Conservation (phyloP, 495 filamentous ascomycete species). For the Choiromyces venosus region DNA sequence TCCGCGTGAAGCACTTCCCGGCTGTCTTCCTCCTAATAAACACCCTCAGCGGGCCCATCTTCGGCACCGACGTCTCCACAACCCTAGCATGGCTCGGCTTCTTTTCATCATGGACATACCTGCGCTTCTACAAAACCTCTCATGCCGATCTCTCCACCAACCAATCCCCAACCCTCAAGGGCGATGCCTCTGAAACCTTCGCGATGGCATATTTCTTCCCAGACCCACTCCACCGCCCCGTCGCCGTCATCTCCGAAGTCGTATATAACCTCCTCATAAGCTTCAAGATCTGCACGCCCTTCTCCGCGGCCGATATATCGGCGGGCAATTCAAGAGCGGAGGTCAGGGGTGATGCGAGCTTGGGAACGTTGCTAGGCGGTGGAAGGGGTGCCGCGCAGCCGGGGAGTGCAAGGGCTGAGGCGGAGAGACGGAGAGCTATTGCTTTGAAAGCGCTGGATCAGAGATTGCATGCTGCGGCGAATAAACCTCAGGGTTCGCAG, state of each 20-base stretch:
- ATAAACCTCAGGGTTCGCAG: constrained; percentile 65
- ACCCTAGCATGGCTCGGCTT: constrained; percentile 77
- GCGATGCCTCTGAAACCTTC: constrained; percentile 93
- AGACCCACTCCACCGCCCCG: constrained; percentile 69
- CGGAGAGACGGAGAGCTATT: constrained; percentile 80
- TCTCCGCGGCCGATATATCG: constrained; percentile 77
- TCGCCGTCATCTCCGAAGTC: constrained; percentile 65
- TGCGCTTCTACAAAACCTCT: constrained; percentile 81
- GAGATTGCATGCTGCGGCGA: constrained; percentile 75
- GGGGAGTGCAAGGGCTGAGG: constrained; percentile 69
- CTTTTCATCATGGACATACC: constrained; percentile 86
- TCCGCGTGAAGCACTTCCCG: constrained; percentile 91
- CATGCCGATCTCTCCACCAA: constrained; percentile 58
- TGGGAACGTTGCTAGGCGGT: constrained; percentile 57
- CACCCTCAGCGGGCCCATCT: constrained; percentile 66
- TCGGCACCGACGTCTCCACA: constrained; percentile 80
- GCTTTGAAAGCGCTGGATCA: constrained; percentile 90
- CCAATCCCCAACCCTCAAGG: constrained; percentile 62
- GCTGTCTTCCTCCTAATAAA: constrained; percentile 79
- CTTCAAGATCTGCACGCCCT: constrained; percentile 73
- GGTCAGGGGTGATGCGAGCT: constrained; percentile 60
- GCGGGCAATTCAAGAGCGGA: constrained; percentile 64
- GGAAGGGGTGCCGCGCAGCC: constrained; percentile 38
- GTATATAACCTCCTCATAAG: constrained; percentile 70
- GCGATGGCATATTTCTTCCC: constrained; percentile 79